Evolutionary conservation across 768 basidiomycete genomes (phyloP).

Genomic region (Trametes punicea): DNA sequence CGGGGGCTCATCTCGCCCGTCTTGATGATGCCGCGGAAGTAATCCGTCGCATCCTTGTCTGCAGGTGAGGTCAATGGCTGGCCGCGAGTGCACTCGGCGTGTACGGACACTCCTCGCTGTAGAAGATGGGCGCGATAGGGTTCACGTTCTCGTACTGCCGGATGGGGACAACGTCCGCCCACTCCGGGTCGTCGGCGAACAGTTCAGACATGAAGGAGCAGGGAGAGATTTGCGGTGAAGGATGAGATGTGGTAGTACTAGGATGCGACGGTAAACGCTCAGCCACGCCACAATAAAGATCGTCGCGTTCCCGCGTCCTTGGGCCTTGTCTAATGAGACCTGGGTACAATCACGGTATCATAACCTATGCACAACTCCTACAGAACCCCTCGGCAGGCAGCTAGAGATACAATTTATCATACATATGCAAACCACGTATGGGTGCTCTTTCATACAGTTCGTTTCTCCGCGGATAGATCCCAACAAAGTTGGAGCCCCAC

Average conservation of each 20-base stretch:
- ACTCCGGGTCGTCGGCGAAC: conserved; percentile 66
- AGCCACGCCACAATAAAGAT: neutral
- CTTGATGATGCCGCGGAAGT: conserved; percentile 84
- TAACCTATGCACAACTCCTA: no score
- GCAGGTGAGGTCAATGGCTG: conserved; percentile 6
- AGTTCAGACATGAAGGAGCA: conserved; percentile 30
- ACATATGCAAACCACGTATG: no score
- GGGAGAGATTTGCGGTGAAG: neutral
- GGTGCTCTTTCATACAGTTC: no score
- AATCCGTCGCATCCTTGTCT: conserved; percentile 94
- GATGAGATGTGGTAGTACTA: conserved; percentile 2
- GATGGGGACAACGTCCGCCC: conserved; percentile 77
- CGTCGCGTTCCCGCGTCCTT: no score
- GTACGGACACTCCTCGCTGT: conserved; percentile 68
- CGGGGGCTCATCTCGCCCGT: conserved; percentile 74
- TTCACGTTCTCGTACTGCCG: conserved; percentile 75
- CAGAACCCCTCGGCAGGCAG: neutral
- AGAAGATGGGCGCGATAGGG: conserved; percentile 91
- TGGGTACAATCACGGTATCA: no score
- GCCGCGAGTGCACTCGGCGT: conserved; percentile 11
- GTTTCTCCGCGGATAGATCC: no score
- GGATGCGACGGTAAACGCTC: neutral
- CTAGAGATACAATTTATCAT: neutral
- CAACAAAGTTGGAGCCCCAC: no score
- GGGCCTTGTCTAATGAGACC: no score